Evolutionary conservation across 768 basidiomycete genomes (phyloP).

Genomic region (Lentinula detonsa): DNA sequence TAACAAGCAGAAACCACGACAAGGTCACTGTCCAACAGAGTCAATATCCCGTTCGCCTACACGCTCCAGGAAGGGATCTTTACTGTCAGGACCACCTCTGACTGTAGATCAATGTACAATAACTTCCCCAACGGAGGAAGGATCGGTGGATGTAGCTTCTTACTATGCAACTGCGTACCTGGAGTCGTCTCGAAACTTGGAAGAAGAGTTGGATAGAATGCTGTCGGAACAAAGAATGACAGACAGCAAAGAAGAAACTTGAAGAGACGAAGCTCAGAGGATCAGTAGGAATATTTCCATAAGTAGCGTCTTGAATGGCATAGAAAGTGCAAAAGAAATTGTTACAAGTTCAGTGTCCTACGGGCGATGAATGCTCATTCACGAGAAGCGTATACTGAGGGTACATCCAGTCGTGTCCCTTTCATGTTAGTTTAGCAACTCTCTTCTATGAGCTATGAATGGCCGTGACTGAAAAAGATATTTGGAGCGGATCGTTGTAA

Average conservation of each 20-base stretch:
- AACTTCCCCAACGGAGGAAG: not conserved
- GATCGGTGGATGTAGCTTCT: not conserved
- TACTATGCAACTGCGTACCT: not conserved
- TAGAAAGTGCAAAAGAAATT: not conserved
- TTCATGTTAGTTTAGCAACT: no score
- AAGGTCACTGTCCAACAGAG: no score
- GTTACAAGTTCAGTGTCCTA: no score
- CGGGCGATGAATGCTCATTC: no score
- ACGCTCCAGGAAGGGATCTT: not conserved
- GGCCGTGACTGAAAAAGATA: no score
- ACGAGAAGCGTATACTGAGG: no score
- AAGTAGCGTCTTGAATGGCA: not conserved
- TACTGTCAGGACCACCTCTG: slow-evolving; percentile 1
- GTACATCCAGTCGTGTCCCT: no score
- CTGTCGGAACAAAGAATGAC: not conserved
- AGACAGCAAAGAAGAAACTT: not conserved
- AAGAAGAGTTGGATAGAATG: not conserved
- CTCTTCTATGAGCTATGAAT: no score
- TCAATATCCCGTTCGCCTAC: not conserved
- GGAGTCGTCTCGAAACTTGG: not conserved
- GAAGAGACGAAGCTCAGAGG: not conserved
- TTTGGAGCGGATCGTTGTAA: no score
- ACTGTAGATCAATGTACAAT: not conserved
- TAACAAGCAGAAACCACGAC: not conserved
- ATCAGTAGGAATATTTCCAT: not conserved